Conservation (phyloP, 352 stramenopile species). For the Thraustochytrium sp. region DNA sequence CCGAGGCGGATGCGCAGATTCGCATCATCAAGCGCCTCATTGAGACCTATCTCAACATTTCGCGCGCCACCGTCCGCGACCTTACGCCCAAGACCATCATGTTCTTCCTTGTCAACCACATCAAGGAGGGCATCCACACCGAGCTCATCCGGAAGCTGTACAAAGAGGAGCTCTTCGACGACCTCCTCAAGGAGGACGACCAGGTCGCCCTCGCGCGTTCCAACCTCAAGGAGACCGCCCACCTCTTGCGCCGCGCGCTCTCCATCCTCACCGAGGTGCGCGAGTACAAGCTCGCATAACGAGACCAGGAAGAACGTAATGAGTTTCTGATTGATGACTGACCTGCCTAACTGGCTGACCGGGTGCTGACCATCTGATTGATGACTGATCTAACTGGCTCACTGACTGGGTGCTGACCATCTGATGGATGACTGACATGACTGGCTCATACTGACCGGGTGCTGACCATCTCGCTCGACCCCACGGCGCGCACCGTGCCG, state of each 20-base stretch:
- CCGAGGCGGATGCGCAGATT: conserved; percentile 76
- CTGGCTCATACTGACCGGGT: too few relatives aligned
- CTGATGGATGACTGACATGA: too few relatives aligned
- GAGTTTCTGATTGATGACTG: too few relatives aligned
- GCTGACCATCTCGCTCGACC: too few relatives aligned
- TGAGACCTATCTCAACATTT: conserved; percentile 97
- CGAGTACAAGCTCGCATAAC: conserved; percentile 34
- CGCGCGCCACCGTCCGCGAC: conserved; percentile 97
- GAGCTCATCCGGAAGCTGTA: conserved; percentile 93
- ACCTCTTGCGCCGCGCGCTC: conserved; percentile 7
- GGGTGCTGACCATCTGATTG: too few relatives aligned
- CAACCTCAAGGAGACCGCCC: conserved; percentile 42
- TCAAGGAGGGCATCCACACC: conserved; percentile 95
- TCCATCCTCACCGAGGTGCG: conserved; percentile 32
- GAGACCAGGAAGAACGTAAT: too few relatives aligned
- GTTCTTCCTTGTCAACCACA: conserved; percentile 68
- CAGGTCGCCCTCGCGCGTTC: conserved; percentile 13
- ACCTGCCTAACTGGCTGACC: too few relatives aligned
- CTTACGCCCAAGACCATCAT: conserved; percentile 96
- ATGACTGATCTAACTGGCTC: too few relatives aligned
- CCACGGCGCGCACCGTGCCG: too few relatives aligned
- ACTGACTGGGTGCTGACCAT: too few relatives aligned
- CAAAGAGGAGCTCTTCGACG: conserved; percentile 87
- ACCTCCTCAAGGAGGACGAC: conserved; percentile 69
- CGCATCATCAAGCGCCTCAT: conserved; percentile 94